Percentiles rank a stretch among this genome's conserved stretches.
Evolutionary conservation across 2,329 filamentous ascomycete genomes (phyloP).

Genomic region (Colletotrichum theobromicola): DNA sequence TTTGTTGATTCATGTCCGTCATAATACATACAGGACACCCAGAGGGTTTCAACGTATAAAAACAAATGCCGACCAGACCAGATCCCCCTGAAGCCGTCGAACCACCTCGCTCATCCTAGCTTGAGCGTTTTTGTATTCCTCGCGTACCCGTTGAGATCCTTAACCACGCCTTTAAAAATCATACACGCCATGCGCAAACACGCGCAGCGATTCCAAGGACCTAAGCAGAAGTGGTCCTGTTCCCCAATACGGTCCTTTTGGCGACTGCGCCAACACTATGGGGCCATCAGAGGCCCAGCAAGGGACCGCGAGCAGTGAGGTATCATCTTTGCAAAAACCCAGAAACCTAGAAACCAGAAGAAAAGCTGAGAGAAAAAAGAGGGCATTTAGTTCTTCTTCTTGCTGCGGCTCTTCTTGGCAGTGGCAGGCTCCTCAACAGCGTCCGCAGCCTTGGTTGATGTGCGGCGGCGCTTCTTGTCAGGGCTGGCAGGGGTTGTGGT

Average conservation of each 20-base stretch:
- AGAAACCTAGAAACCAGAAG: slow-evolving; percentile 19
- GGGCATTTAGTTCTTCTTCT: slow-evolving; percentile 20
- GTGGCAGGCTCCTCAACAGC: slow-evolving; percentile 51
- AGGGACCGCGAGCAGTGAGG: slow-evolving; percentile 10
- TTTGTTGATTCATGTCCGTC: slow-evolving; percentile 23
- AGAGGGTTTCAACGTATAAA: not conserved
- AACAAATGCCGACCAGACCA: not conserved
- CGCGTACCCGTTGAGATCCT: slow-evolving; percentile 1
- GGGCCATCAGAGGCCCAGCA: not conserved
- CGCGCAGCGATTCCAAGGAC: not conserved
- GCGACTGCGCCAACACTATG: not conserved
- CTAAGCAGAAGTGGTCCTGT: not conserved
- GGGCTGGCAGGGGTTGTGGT: slow-evolving; percentile 55
- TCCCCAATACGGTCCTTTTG: not conserved
- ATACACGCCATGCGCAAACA: slow-evolving; percentile 9
- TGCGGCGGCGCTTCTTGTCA: slow-evolving; percentile 68
- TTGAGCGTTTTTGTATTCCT: slow-evolving; percentile 12
- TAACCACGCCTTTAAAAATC: slow-evolving; percentile 16
- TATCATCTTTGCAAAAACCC: slow-evolving; percentile 24
- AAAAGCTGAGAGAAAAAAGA: slow-evolving; percentile 1
- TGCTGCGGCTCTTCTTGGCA: slow-evolving; percentile 54
- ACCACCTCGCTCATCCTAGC: not conserved
- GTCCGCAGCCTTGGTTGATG: slow-evolving; percentile 59
- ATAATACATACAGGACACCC: slow-evolving; percentile 21
- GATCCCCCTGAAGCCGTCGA: slow-evolving; percentile 13